Conservation (phyloP, 345 rosid genomes). For the Rhizophora apiculata region DNA sequence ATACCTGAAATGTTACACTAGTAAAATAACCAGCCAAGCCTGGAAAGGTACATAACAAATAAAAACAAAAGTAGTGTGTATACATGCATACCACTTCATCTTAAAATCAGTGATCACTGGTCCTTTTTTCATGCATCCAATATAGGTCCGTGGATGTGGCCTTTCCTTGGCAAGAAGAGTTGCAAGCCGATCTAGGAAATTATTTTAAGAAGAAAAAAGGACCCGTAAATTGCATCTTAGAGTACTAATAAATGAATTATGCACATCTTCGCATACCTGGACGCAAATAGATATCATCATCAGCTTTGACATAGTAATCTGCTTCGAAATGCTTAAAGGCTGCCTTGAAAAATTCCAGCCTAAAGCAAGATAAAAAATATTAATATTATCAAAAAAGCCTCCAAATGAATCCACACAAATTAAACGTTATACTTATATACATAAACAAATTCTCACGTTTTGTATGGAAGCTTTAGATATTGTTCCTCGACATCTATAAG, state of each 20-base stretch:
- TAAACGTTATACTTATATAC: not conserved
- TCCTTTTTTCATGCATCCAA: conserved; percentile 93
- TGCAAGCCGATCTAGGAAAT: conserved; percentile 61
- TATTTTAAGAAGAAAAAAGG: not conserved
- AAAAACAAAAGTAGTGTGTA: not conserved
- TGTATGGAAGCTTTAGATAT: conserved; percentile 60
- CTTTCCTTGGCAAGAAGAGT: conserved; percentile 82
- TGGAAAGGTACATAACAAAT: not conserved
- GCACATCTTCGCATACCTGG: conserved; percentile 47
- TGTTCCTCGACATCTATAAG: conserved; percentile 68
- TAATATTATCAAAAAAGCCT: not conserved
- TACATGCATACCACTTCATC: conserved; percentile 51
- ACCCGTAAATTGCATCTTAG: not conserved
- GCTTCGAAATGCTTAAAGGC: conserved; percentile 69
- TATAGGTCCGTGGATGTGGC: conserved; percentile 50
- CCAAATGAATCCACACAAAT: not conserved
- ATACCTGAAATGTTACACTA: conserved; percentile 42
- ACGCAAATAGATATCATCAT: conserved; percentile 76
- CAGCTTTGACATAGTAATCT: conserved; percentile 77
- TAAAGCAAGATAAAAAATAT: conserved; percentile 15
- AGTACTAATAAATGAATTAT: not conserved
- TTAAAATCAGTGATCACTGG: conserved; percentile 76
- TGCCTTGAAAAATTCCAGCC: conserved; percentile 66
- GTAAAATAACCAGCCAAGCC: not conserved
- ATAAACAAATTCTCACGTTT: conserved; percentile 47